phyloP scores from a whole-genome alignment of 257 asterid genomes.

The Misopates orontium region DNA sequence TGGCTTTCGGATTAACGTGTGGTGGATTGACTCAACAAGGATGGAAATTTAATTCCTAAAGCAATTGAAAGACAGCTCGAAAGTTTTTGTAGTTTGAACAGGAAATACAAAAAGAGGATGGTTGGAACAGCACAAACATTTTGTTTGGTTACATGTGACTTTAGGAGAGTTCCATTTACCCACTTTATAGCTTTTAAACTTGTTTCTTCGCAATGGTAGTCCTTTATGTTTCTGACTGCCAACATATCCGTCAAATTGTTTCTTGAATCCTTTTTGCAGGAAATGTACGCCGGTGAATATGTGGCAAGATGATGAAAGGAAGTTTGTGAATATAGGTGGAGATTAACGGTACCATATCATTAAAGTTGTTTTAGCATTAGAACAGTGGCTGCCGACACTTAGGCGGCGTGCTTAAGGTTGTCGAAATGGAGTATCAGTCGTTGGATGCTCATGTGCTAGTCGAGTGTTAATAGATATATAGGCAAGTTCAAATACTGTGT shows the following conservation, averaged over 20 bases:
- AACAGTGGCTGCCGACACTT: conserved; percentile 19
- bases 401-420: conserved; percentile 25
- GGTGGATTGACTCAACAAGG: neutral
- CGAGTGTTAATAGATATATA: too few species aligned
- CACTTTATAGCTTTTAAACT: neutral
- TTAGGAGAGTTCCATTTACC: too few species aligned
- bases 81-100: too few species aligned
- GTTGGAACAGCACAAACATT: too few species aligned
- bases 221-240: too few species aligned
- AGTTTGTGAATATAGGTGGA: conserved; percentile 48
- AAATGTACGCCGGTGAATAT: neutral
- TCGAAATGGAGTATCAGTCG: conserved; percentile 4
- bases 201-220: neutral
- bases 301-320: conserved; percentile 16
- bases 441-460: too few species aligned
- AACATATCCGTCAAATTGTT: neutral
- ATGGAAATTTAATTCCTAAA: neutral
- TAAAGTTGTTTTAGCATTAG: conserved; percentile 19
- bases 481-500: too few species aligned
- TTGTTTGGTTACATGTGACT: too few species aligned
- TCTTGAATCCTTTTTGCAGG: conserved; percentile 28
- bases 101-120: too few species aligned
- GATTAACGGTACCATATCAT: conserved; percentile 21
- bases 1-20: neutral
- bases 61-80: too few species aligned